Evolutionary conservation across 2,329 filamentous ascomycete genomes (phyloP).

Genomic region (Hymenoscyphus repandus): DNA sequence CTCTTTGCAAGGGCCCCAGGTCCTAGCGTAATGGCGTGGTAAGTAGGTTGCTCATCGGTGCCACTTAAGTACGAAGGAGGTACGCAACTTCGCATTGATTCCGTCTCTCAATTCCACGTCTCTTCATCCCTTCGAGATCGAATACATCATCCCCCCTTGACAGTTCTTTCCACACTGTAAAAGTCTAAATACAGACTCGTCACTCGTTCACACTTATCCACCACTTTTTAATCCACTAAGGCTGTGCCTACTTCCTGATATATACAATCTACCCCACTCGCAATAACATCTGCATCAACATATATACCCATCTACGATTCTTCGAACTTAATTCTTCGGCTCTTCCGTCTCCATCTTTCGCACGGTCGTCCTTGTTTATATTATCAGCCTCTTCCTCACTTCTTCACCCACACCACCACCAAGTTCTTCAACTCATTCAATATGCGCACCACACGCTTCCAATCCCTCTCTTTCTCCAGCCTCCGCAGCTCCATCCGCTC

Average conservation of each 20-base stretch:
- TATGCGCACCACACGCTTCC: slow-evolving; percentile 30
- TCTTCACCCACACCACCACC: neutral
- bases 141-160: neutral
- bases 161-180: too few species aligned
- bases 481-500: slow-evolving; percentile 50
- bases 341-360: neutral
- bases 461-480: slow-evolving; percentile 44
- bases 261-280: slow-evolving; percentile 1
- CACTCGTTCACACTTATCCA: slow-evolving; percentile 23
- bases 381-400: neutral
- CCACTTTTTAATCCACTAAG: slow-evolving; percentile 14
- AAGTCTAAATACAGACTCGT: slow-evolving; percentile 17
- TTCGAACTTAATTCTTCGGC: neutral
- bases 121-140: slow-evolving; percentile 3
- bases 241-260: slow-evolving; percentile 18
- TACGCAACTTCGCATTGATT: slow-evolving; percentile 14
- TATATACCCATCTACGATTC: neutral
- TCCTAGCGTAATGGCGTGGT: slow-evolving; percentile 11
- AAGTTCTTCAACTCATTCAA: slow-evolving; percentile 11
- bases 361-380: neutral
- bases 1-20: slow-evolving; percentile 13
- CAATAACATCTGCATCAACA: neutral
- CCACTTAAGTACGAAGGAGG: slow-evolving; percentile 23
- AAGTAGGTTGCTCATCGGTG: slow-evolving; percentile 1
- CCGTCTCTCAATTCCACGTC: too few species aligned